phyloP scores from a whole-genome alignment of 148 eudicot genomes.

The Rhododendron kiyosumense region DNA sequence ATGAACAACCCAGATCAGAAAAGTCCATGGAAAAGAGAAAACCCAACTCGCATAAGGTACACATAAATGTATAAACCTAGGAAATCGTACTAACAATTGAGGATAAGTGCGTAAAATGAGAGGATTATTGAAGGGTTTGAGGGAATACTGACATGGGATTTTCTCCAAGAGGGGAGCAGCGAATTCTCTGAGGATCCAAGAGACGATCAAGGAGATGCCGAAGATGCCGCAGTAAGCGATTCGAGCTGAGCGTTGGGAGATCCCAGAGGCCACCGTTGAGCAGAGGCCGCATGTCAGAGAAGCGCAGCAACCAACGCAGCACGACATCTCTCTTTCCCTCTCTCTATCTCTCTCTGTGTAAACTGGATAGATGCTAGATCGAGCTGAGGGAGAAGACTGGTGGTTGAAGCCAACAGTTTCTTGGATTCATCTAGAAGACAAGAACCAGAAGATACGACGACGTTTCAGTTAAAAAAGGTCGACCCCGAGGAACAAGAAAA shows the following conservation, averaged over 20 bases:
- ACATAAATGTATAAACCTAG: conserved; percentile 6
- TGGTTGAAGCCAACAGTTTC: background rate
- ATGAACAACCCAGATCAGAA: background rate
- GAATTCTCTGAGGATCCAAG: conserved; percentile 90
- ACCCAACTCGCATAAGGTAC: background rate
- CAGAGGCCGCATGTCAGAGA: conserved; percentile 87
- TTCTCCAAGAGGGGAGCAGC: conserved; percentile 67
- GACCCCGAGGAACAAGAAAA: too few species aligned
- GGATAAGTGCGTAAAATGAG: background rate
- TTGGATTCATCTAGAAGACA: background rate
- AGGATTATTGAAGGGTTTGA: background rate
- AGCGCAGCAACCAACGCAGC: conserved; percentile 68
- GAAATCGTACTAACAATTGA: background rate
- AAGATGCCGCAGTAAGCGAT: conserved; percentile 84
- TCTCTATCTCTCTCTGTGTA: background rate
- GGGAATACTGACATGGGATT: conserved; percentile 54
- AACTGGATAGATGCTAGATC: background rate
- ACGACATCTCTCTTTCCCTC: conserved; percentile 50
- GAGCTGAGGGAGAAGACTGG: background rate
- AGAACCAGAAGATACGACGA: background rate
- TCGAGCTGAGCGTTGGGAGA: conserved; percentile 78
- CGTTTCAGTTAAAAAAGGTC: too few species aligned
- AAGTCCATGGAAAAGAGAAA: background rate
- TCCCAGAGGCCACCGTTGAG: conserved; percentile 74
- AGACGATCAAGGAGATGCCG: conserved; percentile 67